Conservation (phyloP, 2,329 filamentous ascomycete species). For the Aspergillus tamarii region DNA sequence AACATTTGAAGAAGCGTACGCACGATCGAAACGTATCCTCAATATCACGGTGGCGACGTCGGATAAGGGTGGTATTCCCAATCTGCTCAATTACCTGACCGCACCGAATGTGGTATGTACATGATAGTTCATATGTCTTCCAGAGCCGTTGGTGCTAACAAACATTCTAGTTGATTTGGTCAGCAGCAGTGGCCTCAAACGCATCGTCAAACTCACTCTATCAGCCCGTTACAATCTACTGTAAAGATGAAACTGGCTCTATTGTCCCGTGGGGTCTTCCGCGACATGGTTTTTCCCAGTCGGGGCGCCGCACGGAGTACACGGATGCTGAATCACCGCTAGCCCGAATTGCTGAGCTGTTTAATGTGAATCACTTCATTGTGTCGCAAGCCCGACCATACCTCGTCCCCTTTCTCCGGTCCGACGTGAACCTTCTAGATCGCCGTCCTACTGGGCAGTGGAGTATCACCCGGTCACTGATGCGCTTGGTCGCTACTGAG, state of each 20-base stretch:
- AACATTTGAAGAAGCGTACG: constrained; percentile 91
- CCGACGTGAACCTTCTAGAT: constrained; percentile 75
- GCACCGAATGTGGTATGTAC: constrained; percentile 83
- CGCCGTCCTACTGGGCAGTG: constrained; percentile 61
- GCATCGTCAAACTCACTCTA: constrained; percentile 63
- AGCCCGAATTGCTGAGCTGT: constrained; percentile 75
- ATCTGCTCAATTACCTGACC: constrained; percentile 87
- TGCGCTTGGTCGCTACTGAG: constrained; percentile 73
- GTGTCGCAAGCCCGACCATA: constrained; percentile 91
- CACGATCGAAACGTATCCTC: constrained; percentile 79
- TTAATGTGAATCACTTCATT: constrained; percentile 95
- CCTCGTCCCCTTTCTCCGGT: constrained; percentile 80
- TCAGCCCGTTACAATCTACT: constrained; percentile 69
- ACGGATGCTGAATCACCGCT: constrained; percentile 69
- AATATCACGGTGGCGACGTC: constrained; percentile 89
- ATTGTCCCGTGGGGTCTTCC: constrained; percentile 74
- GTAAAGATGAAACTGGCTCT: constrained; percentile 73
- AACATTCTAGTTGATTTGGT: constrained; percentile 60
- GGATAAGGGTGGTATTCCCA: constrained; percentile 75
- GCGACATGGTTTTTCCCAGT: constrained; percentile 64
- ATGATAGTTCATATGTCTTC: neutral
- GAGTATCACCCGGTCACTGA: constrained; percentile 59
- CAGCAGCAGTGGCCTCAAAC: constrained; percentile 47
- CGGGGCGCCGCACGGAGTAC: constrained; percentile 68
- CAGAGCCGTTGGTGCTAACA: neutral